Conservation (phyloP, 1,139 yeast genomes). For the Arxiozyma slooffiae region DNA sequence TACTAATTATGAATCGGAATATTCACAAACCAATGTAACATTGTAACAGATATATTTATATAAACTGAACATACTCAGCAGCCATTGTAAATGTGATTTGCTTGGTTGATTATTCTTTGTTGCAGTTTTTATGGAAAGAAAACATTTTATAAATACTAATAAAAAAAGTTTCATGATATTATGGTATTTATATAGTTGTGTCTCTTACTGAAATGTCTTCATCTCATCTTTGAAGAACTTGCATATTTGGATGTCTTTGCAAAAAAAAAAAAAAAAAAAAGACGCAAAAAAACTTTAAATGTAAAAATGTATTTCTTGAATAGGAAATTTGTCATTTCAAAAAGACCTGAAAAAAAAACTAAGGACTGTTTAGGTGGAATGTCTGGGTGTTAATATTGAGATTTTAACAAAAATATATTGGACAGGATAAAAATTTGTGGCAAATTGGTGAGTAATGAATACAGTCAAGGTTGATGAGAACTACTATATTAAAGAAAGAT, state of each 20-base stretch:
- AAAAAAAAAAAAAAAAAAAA: not conserved
- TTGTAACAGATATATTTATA: not conserved
- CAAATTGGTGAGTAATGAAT: too few relatives aligned
- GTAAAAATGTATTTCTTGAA: not conserved
- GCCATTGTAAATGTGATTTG: constrained; percentile 26
- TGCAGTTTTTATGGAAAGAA: too few relatives aligned
- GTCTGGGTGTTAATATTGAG: constrained; percentile 2
- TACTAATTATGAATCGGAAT: not conserved
- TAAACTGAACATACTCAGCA: constrained; percentile 28
- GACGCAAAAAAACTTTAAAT: too few relatives aligned
- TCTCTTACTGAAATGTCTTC: too few relatives aligned
- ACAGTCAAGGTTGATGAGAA: not conserved
- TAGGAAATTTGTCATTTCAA: not conserved
- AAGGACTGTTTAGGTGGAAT: not conserved
- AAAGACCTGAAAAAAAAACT: not conserved
- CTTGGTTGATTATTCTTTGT: constrained; percentile 13
- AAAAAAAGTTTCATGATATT: too few relatives aligned
- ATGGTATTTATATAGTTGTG: too few relatives aligned
- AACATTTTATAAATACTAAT: too few relatives aligned
- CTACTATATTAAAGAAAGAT: too few relatives aligned
- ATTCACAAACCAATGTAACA: constrained; percentile 2
- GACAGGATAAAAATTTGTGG: too few relatives aligned
- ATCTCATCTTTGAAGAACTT: not conserved
- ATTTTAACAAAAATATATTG: not conserved
- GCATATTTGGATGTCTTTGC: not conserved